Conservation (phyloP, 768 basidiomycete species). For the Agrocybe pediades region DNA sequence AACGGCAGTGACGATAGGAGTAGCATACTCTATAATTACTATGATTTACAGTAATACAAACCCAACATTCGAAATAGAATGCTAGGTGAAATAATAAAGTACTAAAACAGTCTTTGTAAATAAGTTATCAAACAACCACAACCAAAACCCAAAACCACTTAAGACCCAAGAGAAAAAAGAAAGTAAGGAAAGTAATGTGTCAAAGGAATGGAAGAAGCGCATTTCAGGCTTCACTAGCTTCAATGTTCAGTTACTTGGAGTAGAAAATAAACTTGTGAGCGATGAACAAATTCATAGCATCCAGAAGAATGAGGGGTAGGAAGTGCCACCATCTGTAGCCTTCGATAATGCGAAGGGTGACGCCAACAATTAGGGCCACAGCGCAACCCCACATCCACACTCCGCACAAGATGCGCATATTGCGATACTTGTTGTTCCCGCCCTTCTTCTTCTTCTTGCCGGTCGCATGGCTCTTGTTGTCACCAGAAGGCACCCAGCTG, state of each 20-base stretch:
- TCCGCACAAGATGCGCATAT: constrained; percentile 28
- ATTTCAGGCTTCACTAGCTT: too few species aligned
- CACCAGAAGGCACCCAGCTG: constrained; percentile 27
- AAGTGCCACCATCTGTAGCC: constrained; percentile 25
- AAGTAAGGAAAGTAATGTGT: neutral
- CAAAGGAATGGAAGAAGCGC: neutral
- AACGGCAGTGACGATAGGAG: too few species aligned
- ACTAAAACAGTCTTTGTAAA: too few species aligned
- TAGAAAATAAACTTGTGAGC: constrained; percentile 25
- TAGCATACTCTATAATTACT: too few species aligned
- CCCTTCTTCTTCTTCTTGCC: constrained; percentile 24
- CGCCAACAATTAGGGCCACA: constrained; percentile 16
- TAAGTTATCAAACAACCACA: too few species aligned
- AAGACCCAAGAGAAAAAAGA: neutral
- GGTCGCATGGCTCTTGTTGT: constrained; percentile 22
- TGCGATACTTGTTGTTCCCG: constrained; percentile 27
- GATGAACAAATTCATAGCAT: constrained; percentile 21
- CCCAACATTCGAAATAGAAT: too few species aligned
- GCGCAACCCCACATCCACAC: constrained; percentile 24
- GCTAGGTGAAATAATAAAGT: too few species aligned
- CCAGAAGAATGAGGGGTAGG: constrained; percentile 20
- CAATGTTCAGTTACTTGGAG: constrained; percentile 9
- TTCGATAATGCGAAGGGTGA: constrained; percentile 20
- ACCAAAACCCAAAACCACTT: too few species aligned
- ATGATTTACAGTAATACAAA: too few species aligned